phyloP scores from a whole-genome alignment of 202 grass and related monocot genomes.

The Musa balbisiana region DNA sequence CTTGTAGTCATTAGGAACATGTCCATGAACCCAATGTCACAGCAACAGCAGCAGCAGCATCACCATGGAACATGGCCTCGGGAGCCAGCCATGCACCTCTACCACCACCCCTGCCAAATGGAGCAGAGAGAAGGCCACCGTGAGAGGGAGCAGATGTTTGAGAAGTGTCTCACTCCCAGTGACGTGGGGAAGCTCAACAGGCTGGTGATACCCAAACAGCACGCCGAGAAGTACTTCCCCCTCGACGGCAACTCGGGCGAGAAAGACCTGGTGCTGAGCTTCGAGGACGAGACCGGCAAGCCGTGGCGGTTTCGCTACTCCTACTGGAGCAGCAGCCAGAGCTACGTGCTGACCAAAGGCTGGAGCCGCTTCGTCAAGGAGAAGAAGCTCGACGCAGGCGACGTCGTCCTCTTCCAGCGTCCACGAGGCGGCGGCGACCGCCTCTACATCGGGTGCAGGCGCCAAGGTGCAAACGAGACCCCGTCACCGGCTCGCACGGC shows the following conservation, averaged over 20 bases:
- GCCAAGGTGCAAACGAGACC: constrained; percentile 30
- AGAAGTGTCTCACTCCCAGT: constrained; percentile 76
- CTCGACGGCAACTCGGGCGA: constrained; percentile 45
- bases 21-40: not conserved
- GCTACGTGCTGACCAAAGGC: constrained; percentile 94
- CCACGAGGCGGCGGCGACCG: constrained; percentile 40
- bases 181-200: constrained; percentile 89
- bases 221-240: constrained; percentile 87
- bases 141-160: constrained; percentile 81
- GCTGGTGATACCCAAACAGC: constrained; percentile 87
- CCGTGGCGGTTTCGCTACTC: constrained; percentile 90
- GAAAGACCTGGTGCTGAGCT: constrained; percentile 67
- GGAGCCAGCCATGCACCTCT: constrained; percentile 59
- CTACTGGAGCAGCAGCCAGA: constrained; percentile 97
- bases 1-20: not conserved
- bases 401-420: constrained; percentile 69
- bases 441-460: constrained; percentile 66
- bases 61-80: constrained; percentile 58
- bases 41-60: not conserved
- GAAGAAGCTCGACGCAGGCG: constrained; percentile 71
- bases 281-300: constrained; percentile 86
- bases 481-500: constrained; percentile 14
- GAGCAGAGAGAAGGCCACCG: constrained; percentile 22
- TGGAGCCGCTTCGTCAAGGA: constrained; percentile 99
- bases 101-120: constrained; percentile 34